Percentiles rank a stretch among this genome's conserved stretches.
Evolutionary conservation across 805 yeast species (phyloP).

Genomic region (Blastobotrys mokoenaii): DNA sequence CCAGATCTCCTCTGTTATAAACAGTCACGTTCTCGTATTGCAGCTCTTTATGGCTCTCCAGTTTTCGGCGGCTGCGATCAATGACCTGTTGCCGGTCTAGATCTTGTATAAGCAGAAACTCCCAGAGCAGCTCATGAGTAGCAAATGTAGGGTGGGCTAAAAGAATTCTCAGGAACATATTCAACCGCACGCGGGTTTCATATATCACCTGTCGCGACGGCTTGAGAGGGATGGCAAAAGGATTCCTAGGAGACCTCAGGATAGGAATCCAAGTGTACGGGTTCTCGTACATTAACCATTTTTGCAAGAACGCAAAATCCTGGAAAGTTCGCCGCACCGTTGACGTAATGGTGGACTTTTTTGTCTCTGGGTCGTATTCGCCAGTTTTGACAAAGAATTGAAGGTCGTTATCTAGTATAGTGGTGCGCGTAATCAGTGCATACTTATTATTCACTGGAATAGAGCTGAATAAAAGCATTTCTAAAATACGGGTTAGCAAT

Average conservation of each 20-base stretch:
- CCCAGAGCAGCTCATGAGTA: slow-evolving; percentile 35
- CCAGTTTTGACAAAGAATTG: slow-evolving; percentile 18
- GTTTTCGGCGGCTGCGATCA: slow-evolving; percentile 20
- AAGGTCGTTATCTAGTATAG: slow-evolving; percentile 15
- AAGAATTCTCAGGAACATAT: slow-evolving; percentile 40
- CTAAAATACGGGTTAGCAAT: background rate
- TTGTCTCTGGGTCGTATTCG: background rate
- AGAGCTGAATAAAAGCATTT: slow-evolving; percentile 1
- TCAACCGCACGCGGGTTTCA: slow-evolving; percentile 39
- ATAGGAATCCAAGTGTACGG: slow-evolving; percentile 33
- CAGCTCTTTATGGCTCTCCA: slow-evolving; percentile 19
- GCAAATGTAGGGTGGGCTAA: slow-evolving; percentile 31
- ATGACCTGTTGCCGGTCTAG: slow-evolving; percentile 17
- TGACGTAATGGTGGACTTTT: slow-evolving; percentile 9
- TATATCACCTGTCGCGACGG: slow-evolving; percentile 23
- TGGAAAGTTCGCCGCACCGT: slow-evolving; percentile 24
- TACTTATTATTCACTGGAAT: background rate
- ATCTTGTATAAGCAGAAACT: slow-evolving; percentile 29
- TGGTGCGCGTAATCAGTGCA: slow-evolving; percentile 8
- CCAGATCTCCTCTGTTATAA: slow-evolving; percentile 16
- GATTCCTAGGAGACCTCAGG: slow-evolving; percentile 21
- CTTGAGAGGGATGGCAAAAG: slow-evolving; percentile 24
- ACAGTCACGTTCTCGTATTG: slow-evolving; percentile 17
- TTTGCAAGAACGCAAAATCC: slow-evolving; percentile 28
- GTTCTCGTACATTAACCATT: slow-evolving; percentile 27